Base-by-base conservation (phyloP, 2,329 filamentous ascomycete genomes). In the Penicillium fuscoglaucum region DNA sequence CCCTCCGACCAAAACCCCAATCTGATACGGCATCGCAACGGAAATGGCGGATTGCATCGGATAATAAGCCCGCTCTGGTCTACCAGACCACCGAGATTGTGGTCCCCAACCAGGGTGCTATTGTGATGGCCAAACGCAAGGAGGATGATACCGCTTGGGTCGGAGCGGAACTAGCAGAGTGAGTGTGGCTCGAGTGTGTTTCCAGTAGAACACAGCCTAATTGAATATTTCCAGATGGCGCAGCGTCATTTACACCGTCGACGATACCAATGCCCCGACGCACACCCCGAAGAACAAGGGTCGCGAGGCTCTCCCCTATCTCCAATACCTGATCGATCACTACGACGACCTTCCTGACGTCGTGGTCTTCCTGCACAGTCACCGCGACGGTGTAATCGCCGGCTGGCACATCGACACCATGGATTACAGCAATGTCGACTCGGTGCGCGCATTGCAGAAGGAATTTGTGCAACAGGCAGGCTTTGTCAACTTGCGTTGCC, bases 401-500 rank as follows among this genome's bases (percentile, higher is more conserved):
- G 76, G 80, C 37, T 85, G 83, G 83, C 84, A 86, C 71, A 85
- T 84, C 66, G 83, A 85, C 61, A 79, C 81, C 57, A 79, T 79
- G 50, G 76, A 82, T 53, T 80, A 83, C 75, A 82, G 83, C 71
- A 81, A 79, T 19, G 77, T 85, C 17, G 75, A 79, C 4, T 76
- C 80, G 4, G 75, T 86, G 40, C 78, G 77, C 46, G 72, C 75
- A 35, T 76, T 86, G 28, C 79, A 79, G 28, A 68, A 82, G 35
- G 73, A 80, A 13, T 79, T 81, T 57, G 77, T 87, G 3, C 76
- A 78, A 41, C 68, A 76, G 46, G 72, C 78, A 49, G 84, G 84
- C 17, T 87, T 85, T 68, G 80, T 82, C 64, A 87, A 85, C 65
- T 74, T 87, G 52, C 81, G 85, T 51, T 87, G 85, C 52, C 64